Percentiles rank a stretch among this genome's conserved stretches.
Conservation (phyloP, 2,329 filamentous ascomycete species). For the Exophiala phaeomuriformis region DNA sequence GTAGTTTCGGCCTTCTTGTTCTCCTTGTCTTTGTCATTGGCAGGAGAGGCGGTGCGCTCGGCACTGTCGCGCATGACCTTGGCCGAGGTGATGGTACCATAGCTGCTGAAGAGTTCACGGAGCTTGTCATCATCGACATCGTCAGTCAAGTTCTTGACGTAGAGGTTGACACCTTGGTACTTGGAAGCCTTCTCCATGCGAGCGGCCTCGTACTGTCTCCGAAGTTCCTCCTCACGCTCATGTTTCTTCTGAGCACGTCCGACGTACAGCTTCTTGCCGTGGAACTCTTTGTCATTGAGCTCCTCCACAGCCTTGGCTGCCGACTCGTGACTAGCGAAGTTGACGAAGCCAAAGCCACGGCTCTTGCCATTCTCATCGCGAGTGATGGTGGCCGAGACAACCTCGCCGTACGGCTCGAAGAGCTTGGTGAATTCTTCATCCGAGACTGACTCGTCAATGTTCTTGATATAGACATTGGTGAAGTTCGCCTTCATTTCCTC, state of each 20-base stretch:
- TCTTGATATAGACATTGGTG: constrained; percentile 99
- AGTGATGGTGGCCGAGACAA: constrained; percentile 90
- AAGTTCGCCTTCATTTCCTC: constrained; percentile 99
- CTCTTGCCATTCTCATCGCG: constrained; percentile 85
- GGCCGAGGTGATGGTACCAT: constrained; percentile 91
- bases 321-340: constrained; percentile 86
- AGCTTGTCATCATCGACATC: constrained; percentile 98
- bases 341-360: constrained; percentile 93
- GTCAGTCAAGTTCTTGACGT: constrained; percentile 98
- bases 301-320: constrained; percentile 81
- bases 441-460: constrained; percentile 73
- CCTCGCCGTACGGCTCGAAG: constrained; percentile 86
- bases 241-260: constrained; percentile 99
- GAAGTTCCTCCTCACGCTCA: constrained; percentile 97
- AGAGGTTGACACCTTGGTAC: constrained; percentile 98
- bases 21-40: constrained; percentile 47
- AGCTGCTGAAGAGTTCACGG: constrained; percentile 83
- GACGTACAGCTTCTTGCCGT: constrained; percentile 92
- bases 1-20: constrained; percentile 48
- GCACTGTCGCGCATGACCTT: constrained; percentile 94
- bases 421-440: constrained; percentile 93
- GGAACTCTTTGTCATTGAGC: constrained; percentile 86
- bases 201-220: constrained; percentile 96
- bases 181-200: constrained; percentile 98
- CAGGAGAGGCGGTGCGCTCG: constrained; percentile 35